phyloP scores from a whole-genome alignment of 495 filamentous ascomycete species.

The Talaromyces trachyspermus region DNA sequence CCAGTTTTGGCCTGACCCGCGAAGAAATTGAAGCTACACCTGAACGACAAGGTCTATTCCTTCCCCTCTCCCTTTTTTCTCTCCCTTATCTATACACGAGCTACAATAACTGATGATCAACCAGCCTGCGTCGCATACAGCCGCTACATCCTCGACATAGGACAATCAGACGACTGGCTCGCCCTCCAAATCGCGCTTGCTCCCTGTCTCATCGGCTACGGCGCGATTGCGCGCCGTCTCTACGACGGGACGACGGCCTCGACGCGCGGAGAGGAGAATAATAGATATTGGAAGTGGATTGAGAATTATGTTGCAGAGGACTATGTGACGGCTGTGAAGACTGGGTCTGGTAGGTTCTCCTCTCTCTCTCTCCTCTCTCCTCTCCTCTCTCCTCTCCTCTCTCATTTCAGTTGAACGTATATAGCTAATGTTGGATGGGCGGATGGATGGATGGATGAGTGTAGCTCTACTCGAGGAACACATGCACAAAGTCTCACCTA shows the following conservation, averaged over 20 bases:
- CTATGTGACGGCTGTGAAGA: constrained; percentile 59
- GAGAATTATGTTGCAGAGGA: constrained; percentile 76
- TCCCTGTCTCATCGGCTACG: constrained; percentile 83
- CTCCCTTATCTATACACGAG: constrained; percentile 53
- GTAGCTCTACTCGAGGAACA: constrained; percentile 66
- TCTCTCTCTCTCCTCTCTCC: background rate
- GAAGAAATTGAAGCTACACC: constrained; percentile 63
- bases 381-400: too few species aligned
- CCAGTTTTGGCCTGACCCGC: constrained; percentile 67
- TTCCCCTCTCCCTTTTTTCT: constrained; percentile 41
- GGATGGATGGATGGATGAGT: constrained; percentile 1
- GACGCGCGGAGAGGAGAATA: constrained; percentile 52
- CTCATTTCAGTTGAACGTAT: too few species aligned
- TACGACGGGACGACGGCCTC: constrained; percentile 40
- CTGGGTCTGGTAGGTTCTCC: constrained; percentile 52
- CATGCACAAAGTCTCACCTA: constrained; percentile 59
- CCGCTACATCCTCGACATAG: constrained; percentile 82
- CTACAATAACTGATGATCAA: constrained; percentile 21
- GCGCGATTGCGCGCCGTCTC: constrained; percentile 62
- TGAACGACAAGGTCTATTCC: constrained; percentile 62
- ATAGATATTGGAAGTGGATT: constrained; percentile 87
- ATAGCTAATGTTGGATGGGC: too few species aligned
- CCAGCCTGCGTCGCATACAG: constrained; percentile 42
- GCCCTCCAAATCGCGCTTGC: constrained; percentile 75
- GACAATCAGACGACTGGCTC: constrained; percentile 77